phyloP scores from a whole-genome alignment of 768 basidiomycete species.

The Pleurotus ostreatus region DNA sequence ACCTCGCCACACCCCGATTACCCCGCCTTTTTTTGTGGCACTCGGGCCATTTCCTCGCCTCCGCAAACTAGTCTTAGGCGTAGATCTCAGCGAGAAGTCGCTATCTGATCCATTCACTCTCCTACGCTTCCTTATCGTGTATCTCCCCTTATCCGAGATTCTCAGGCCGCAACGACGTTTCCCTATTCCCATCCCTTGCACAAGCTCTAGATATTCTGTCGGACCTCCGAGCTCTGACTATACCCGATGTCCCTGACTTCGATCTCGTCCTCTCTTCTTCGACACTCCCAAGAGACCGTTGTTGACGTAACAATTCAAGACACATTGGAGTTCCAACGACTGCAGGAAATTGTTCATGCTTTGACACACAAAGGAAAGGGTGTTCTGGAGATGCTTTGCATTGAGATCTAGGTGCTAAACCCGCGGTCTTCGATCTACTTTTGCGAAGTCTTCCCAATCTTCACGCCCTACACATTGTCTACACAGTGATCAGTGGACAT shows the following conservation, averaged over 20 bases:
- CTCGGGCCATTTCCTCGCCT: constrained; percentile 24
- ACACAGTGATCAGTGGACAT: background rate
- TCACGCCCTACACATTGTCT: background rate
- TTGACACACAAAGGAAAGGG: background rate
- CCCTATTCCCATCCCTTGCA: background rate
- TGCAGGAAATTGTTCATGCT: background rate
- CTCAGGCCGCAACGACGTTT: background rate
- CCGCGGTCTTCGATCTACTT: background rate
- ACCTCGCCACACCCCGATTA: constrained; percentile 28
- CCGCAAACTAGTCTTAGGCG: constrained; percentile 18
- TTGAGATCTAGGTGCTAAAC: background rate
- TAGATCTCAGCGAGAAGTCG: constrained; percentile 15
- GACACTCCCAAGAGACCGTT: background rate
- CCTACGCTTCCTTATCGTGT: constrained; percentile 14
- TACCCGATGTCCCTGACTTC: background rate
- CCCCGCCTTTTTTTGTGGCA: constrained; percentile 25
- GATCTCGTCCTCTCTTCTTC: background rate
- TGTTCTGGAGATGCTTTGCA: background rate
- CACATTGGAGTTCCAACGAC: background rate
- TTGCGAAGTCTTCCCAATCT: background rate
- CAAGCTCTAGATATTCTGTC: background rate
- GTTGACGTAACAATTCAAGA: background rate
- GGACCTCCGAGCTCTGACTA: background rate
- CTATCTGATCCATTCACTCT: constrained; percentile 22
- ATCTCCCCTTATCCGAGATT: background rate